phyloP scores from a whole-genome alignment of 2,329 filamentous ascomycete species.

The Aspergillus uvarum region DNA sequence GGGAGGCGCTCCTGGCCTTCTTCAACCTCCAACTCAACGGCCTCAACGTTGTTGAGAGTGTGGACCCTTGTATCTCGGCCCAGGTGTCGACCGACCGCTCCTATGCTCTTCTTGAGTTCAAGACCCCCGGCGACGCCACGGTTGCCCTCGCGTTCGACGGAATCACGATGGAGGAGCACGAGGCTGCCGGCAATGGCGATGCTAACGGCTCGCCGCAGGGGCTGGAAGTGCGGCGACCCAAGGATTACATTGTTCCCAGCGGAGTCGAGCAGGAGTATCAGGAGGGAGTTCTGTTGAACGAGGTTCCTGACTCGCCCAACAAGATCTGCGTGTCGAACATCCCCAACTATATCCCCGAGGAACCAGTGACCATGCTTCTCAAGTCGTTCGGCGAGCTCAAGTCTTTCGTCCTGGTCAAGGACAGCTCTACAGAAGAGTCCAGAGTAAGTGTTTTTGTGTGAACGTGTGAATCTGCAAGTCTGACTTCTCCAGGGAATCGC shows the following conservation, averaged over 20 bases:
- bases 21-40: conserved; percentile 97
- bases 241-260: conserved; percentile 93
- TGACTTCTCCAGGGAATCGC: conserved; percentile 70
- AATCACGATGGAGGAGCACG: conserved; percentile 77
- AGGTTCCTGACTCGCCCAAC: conserved; percentile 88
- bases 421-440: conserved; percentile 79
- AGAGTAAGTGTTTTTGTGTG: conserved; percentile 59
- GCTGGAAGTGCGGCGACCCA: conserved; percentile 79
- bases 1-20: conserved; percentile 75
- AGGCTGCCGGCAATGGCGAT: conserved; percentile 44
- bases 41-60: conserved; percentile 82
- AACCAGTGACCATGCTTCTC: conserved; percentile 86
- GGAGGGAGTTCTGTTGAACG: conserved; percentile 71
- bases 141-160: conserved; percentile 88
- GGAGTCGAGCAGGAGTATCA: conserved; percentile 71
- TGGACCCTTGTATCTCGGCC: conserved; percentile 80
- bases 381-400: conserved; percentile 91
- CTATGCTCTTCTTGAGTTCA: conserved; percentile 91
- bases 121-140: conserved; percentile 81
- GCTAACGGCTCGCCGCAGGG: conserved; percentile 55
- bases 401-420: conserved; percentile 86
- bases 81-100: conserved; percentile 75
- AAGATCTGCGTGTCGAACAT: conserved; percentile 94
- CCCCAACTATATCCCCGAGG: conserved; percentile 81
- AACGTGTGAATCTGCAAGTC: neutral